These are phyloP conservation scores for Alternaria hordeiaustralica DNA, from an alignment of 2,329 filamentous ascomycete genomes.

Conservation along the genomic window DNA sequence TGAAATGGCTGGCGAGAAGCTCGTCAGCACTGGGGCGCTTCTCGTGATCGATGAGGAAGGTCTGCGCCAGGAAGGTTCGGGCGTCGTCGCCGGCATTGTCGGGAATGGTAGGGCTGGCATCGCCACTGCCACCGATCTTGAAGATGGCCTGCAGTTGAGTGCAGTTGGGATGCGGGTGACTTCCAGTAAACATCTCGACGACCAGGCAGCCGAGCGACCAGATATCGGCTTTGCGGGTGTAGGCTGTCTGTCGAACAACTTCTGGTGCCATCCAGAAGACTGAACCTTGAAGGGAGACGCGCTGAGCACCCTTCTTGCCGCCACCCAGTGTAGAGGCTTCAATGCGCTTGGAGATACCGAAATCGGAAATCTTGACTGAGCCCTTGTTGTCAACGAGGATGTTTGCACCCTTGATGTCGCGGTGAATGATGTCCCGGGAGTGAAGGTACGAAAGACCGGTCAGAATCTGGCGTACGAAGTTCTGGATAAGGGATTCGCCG, in stretches of 20 bases:
- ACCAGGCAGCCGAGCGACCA: constrained; percentile 97
- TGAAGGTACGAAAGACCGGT: constrained; percentile 93
- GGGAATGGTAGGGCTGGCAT: constrained; percentile 86
- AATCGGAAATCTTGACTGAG: constrained; percentile 98
- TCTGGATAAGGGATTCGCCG: constrained; percentile 89
- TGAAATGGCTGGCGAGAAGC: constrained; percentile 81
- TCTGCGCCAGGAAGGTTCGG: constrained; percentile 80
- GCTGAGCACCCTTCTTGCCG: constrained; percentile 45
- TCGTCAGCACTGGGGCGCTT: constrained; percentile 91
- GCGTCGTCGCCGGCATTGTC: constrained; percentile 86
- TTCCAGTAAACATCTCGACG: constrained; percentile 98
- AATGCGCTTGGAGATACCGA: constrained; percentile 97
- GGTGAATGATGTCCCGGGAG: constrained; percentile 93
- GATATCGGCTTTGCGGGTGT: constrained; percentile 98
- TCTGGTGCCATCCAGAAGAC: constrained; percentile 99
- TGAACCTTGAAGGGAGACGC: constrained; percentile 87
- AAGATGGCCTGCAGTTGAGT: constrained; percentile 98
- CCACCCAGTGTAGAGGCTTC: constrained; percentile 79
- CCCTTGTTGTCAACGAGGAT: constrained; percentile 99
- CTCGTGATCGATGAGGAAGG: constrained; percentile 95
- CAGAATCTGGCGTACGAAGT: constrained; percentile 95
- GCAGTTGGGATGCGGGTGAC: constrained; percentile 95
- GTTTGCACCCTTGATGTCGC: constrained; percentile 98
- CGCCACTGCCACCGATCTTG: constrained; percentile 86
- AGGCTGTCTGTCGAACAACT: constrained; percentile 96